Base-by-base conservation (phyloP, 1,139 yeast genomes). In the Nakaseomyces delphensis region DNA sequence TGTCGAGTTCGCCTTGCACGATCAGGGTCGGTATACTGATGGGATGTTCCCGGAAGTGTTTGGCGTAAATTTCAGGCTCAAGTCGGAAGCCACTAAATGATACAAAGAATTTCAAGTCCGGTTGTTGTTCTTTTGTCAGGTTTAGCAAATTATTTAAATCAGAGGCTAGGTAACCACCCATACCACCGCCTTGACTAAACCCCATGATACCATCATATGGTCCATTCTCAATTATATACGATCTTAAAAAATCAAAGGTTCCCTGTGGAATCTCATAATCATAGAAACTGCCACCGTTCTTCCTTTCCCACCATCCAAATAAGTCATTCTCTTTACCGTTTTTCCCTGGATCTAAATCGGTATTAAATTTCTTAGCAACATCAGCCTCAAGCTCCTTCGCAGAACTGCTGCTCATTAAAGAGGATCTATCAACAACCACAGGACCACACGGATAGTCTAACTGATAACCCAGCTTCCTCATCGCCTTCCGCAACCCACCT, bases 101-200 rank as follows among this genome's bases (percentile, higher is more conserved):
- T 3, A 89, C 68, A 4, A 77, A 86, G 60, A 85, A 87, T 55
- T 80, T 74, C 49, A 85, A 64, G 4, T 73, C 67, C 11, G 69
- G 70, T 45, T 70, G 74, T 24, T 58, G 46, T 11, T 49, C 48
- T 30, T 48, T 38, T 10, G 56, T 45, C 37, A 59, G 45, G 24
- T 49, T 47, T 14, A 65, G 43, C 3, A 72, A 45, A 24, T 64
- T 52, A 33, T 62, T 54, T 37, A 75, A 58, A 24, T 65, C 57
- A 28, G 74, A 71, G 36, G 74, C 62, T 3, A 77, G 50, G 14
- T 74, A 65, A 3, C 79, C 83, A 1, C 86, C 76, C 57, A 89
- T 65, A 1, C 93, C 94, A 0, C 95, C 93, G 42, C 97, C 98
- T 63, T 89, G 97, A 30, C 93, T 80, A 56, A 91, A 91, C 2